Evolutionary conservation across 352 stramenopile genomes (phyloP), one percentile per base, ranked within the genome.

Genomic region (Pythium folliculosum): DNA sequence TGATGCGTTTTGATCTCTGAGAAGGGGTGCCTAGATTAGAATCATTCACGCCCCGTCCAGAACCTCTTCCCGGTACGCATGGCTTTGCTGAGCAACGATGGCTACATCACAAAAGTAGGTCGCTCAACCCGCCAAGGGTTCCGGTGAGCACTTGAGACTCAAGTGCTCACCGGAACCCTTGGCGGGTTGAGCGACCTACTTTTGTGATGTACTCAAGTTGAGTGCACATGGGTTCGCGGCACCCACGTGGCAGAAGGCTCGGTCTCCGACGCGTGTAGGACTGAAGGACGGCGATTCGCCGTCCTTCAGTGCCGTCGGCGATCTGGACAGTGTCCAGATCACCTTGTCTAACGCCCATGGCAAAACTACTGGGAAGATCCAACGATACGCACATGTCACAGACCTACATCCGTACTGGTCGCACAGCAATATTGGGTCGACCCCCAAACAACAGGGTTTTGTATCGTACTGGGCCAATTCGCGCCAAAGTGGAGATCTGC

Each of bases 311-410:
- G n/a, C n/a, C n/a, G n/a, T n/a, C n/a, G n/a, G n/a, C n/a, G 27
- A 5, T 32, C 27, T 32, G 27, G 27, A 32, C 27, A 32, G 27
- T 32, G 27, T 32, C 27, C 35, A 40, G 1, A 40, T 40, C 35
- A 40, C 35, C 35, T 16, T 43, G 37, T 12, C 9, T 7, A 43
- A 2, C 10, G 37, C 9, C 37, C 14, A 17, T 17, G 14, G 14
- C 37, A 43, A 43, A 17, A 17, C 9, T 17, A 47, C 2, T 7
- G 40, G 17, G 17, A 47, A 48, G 40, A 21, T 58, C 35, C 50
- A 35, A 58, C 48, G 23, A 21, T n/a, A 16, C 14, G 47, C 59
- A 65, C 61, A 68, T 68, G 61, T 68, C 61, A 54, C 61, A 68
- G 40, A 48, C 47, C 2, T n/a, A n/a, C 1, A 3, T 45, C 19